Conservation (phyloP, 768 basidiomycete genomes). For the Leccinum disarticulatum region DNA sequence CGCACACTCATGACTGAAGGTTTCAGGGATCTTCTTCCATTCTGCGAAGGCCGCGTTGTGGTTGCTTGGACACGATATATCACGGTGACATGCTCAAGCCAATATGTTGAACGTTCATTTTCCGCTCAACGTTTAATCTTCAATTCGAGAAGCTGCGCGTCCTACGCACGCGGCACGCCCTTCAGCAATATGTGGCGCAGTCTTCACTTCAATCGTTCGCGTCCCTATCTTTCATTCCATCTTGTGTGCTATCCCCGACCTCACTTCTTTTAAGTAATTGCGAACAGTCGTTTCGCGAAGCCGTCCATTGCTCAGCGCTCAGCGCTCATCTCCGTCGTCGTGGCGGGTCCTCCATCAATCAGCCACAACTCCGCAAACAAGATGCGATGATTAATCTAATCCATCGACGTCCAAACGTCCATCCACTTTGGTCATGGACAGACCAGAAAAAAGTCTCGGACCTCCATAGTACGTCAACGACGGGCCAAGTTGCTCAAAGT, state of each 20-base stretch:
- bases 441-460: neutral
- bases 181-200: conserved; percentile 20
- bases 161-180: neutral
- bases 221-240: conserved; percentile 5
- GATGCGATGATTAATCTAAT: neutral
- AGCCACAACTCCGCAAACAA: neutral
- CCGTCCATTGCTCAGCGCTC: neutral
- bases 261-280: conserved; percentile 19
- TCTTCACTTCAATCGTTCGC: conserved; percentile 1
- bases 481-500: conserved; percentile 4
- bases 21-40: conserved; percentile 15
- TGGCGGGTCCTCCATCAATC: neutral
- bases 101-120: conserved; percentile 1
- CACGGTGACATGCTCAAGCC: neutral
- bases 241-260: conserved; percentile 8
- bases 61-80: conserved; percentile 7
- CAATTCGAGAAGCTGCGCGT: neutral
- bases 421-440: neutral
- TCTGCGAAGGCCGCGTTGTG: conserved; percentile 1
- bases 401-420: neutral
- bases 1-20: conserved; percentile 13
- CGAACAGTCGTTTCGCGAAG: conserved; percentile 5
- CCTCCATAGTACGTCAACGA: conserved; percentile 4
- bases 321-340: conserved; percentile 25
- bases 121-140: conserved; percentile 15